Evolutionary conservation across 192 early-diverging fungal genomes (phyloP).

Genomic region (Podila clonocystis): DNA sequence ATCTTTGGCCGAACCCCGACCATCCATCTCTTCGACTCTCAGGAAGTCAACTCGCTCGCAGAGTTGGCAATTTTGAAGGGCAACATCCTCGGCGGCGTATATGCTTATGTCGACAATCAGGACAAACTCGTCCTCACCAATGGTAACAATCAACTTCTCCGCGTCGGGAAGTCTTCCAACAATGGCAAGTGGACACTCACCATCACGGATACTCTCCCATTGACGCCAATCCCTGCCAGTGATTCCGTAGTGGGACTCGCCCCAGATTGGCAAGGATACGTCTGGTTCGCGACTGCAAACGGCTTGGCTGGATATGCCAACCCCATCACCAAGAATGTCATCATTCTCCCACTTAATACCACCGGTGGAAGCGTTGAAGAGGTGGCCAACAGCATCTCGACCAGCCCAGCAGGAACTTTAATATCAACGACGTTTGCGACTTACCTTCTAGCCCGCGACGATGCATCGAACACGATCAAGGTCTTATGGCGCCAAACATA

Average conservation of each 20-base stretch:
- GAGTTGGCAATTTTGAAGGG: constrained; percentile 25
- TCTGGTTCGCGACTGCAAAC: constrained; percentile 29
- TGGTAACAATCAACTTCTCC: constrained; percentile 25
- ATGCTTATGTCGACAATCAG: constrained; percentile 28
- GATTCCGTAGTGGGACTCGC: constrained; percentile 34
- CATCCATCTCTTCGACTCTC: constrained; percentile 34
- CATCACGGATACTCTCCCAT: constrained; percentile 16
- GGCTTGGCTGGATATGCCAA: constrained; percentile 27
- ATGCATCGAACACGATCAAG: constrained; percentile 16
- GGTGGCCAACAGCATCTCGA: constrained; percentile 30
- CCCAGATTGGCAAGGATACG: constrained; percentile 35
- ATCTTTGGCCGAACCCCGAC: constrained; percentile 18
- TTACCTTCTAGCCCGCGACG: constrained; percentile 23
- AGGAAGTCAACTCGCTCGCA: constrained; percentile 24
- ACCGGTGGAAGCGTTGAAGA: constrained; percentile 12
- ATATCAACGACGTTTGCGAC: constrained; percentile 27
- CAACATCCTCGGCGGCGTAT: constrained; percentile 28
- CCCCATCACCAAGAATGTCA: constrained; percentile 19
- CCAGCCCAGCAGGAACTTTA: constrained; percentile 25
- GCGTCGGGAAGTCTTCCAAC: constrained; percentile 23
- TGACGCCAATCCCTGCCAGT: constrained; percentile 18
- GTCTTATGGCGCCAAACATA: constrained; percentile 23
- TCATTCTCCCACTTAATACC: constrained; percentile 10
- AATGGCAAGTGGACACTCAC: constrained; percentile 19
- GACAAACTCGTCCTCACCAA: constrained; percentile 24